Evolutionary conservation across 2,329 filamentous ascomycete genomes (phyloP).

Genomic region (Aspergillus japonicus): DNA sequence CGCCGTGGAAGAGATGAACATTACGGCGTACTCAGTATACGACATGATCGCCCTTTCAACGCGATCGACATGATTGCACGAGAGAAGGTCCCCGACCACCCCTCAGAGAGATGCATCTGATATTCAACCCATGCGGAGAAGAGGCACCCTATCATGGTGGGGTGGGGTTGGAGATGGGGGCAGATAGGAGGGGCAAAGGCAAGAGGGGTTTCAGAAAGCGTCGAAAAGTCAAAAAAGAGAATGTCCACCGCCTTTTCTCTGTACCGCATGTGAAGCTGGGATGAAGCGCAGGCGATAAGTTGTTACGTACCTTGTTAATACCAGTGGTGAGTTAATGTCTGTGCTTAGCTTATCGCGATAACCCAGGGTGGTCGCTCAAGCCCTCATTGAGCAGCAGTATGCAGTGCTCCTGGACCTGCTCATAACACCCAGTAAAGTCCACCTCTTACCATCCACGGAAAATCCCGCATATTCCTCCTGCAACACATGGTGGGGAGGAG

Average conservation of each 20-base stretch:
- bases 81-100: neutral
- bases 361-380: constrained; percentile 1
- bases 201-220: neutral
- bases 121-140: neutral
- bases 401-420: constrained; percentile 3
- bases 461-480: neutral
- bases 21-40: neutral
- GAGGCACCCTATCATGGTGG: neutral
- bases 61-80: neutral
- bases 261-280: neutral
- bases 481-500: neutral
- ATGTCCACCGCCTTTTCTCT: neutral
- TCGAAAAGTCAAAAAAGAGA: neutral
- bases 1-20: neutral
- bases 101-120: neutral
- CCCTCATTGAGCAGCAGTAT: constrained; percentile 2
- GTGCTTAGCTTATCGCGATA: constrained; percentile 15
- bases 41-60: neutral
- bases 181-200: neutral
- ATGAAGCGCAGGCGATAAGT: neutral
- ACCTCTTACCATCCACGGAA: neutral
- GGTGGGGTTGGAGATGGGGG: neutral
- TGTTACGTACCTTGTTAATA: neutral
- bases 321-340: neutral
- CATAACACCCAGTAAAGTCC: neutral